phyloP scores from a whole-genome alignment of 2,329 filamentous ascomycete genomes.

The Orbilia oligospora region DNA sequence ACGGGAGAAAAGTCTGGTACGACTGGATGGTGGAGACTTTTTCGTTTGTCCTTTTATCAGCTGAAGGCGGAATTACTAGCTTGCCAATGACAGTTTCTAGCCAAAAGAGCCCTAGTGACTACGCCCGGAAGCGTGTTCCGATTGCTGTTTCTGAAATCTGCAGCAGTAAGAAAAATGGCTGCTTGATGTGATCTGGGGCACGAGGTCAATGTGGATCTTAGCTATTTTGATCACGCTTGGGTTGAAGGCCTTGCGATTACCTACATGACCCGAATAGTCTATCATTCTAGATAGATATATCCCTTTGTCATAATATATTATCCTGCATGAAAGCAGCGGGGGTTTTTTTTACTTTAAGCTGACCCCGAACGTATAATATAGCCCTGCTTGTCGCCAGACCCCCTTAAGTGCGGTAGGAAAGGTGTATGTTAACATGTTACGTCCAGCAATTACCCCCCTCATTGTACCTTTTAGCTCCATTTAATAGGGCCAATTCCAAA shows the following conservation, averaged over 20 bases:
- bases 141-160: constrained; percentile 63
- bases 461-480: neutral
- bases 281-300: neutral
- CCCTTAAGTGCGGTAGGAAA: neutral
- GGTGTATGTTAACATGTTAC: neutral
- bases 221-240: too few relatives aligned
- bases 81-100: constrained; percentile 5
- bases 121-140: constrained; percentile 49
- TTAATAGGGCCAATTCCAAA: too few relatives aligned
- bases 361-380: neutral
- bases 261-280: neutral
- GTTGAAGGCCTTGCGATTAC: neutral
- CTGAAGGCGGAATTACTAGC: neutral
- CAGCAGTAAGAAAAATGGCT: constrained; percentile 64
- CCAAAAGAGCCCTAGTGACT: neutral
- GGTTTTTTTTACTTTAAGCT: neutral
- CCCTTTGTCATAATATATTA: neutral
- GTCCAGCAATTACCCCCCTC: neutral
- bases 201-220: neutral
- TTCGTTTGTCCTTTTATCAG: constrained; percentile 25
- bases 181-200: constrained; percentile 61
- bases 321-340: constrained; percentile 4
- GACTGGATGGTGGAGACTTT: constrained; percentile 95
- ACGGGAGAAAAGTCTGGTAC: constrained; percentile 97
- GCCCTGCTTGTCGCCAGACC: neutral